Conservation (phyloP, 345 rosid genomes). For the Melaleuca alternifolia region DNA sequence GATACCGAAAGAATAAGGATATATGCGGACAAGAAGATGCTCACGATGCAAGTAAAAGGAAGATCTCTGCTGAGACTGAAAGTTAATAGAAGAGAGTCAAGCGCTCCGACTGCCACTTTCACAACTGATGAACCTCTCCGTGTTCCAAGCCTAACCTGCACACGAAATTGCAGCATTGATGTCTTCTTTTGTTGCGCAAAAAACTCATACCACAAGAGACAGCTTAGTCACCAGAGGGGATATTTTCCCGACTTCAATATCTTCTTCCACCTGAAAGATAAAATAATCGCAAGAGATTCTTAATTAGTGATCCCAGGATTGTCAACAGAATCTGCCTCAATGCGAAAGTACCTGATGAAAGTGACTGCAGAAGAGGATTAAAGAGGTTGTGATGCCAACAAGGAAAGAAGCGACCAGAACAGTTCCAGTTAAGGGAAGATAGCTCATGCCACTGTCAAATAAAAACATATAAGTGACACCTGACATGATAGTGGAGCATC, state of each 20-base stretch:
- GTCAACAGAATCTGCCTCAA: not conserved
- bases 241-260: conserved; percentile 52
- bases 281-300: not conserved
- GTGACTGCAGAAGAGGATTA: conserved; percentile 91
- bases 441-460: conserved; percentile 32
- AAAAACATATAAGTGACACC: not conserved
- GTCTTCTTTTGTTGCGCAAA: not conserved
- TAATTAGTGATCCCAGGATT: not conserved
- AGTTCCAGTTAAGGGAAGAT: conserved; percentile 40
- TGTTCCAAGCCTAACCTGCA: conserved; percentile 72
- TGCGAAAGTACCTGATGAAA: conserved; percentile 60
- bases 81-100: conserved; percentile 35
- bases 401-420: conserved; percentile 55
- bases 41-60: conserved; percentile 58
- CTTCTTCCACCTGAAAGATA: conserved; percentile 60
- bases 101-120: conserved; percentile 30
- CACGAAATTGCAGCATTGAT: not conserved
- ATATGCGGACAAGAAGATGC: conserved; percentile 1
- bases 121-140: conserved; percentile 45
- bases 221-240: conserved; percentile 64
- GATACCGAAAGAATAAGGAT: not conserved
- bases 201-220: not conserved
- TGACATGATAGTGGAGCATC: not conserved
- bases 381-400: conserved; percentile 75
- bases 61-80: conserved; percentile 47